Conservation (phyloP, 179 eudicot species). For the Beta macrorhiza region DNA sequence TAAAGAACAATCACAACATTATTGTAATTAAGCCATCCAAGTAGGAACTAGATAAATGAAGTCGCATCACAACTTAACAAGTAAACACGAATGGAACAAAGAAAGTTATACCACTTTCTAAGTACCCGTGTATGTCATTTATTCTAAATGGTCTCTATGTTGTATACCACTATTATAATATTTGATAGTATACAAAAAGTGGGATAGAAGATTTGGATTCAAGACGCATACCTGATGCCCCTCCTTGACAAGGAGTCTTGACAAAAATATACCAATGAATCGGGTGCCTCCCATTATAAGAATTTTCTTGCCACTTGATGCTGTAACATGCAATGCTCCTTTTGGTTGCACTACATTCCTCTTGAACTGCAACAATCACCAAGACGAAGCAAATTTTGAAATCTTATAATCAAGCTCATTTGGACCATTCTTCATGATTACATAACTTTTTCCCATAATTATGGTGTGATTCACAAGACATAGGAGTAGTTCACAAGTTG, state of each 20-base stretch:
- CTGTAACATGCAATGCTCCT: slow-evolving; percentile 62
- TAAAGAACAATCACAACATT: slow-evolving; percentile 1
- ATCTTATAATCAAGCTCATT: background rate
- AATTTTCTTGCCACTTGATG: slow-evolving; percentile 79
- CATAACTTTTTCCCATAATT: background rate
- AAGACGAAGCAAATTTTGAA: background rate
- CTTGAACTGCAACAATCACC: slow-evolving; percentile 36
- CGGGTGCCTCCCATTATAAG: slow-evolving; percentile 97
- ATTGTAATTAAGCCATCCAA: background rate
- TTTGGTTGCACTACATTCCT: slow-evolving; percentile 63
- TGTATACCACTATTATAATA: background rate
- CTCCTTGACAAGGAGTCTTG: slow-evolving; percentile 83
- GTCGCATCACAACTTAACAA: background rate
- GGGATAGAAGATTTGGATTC: background rate
- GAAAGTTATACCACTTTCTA: no score
- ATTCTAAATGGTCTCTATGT: background rate
- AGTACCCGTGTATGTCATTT: background rate
- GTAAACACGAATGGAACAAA: no score
- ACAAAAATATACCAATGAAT: slow-evolving; percentile 83
- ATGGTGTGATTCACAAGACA: background rate
- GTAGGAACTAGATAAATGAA: background rate
- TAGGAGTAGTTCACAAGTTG: background rate
- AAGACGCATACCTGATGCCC: slow-evolving; percentile 68
- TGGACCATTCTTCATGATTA: background rate
- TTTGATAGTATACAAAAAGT: background rate